phyloP scores from a whole-genome alignment of 2,329 filamentous ascomycete genomes.

The Diplodia corticola region DNA sequence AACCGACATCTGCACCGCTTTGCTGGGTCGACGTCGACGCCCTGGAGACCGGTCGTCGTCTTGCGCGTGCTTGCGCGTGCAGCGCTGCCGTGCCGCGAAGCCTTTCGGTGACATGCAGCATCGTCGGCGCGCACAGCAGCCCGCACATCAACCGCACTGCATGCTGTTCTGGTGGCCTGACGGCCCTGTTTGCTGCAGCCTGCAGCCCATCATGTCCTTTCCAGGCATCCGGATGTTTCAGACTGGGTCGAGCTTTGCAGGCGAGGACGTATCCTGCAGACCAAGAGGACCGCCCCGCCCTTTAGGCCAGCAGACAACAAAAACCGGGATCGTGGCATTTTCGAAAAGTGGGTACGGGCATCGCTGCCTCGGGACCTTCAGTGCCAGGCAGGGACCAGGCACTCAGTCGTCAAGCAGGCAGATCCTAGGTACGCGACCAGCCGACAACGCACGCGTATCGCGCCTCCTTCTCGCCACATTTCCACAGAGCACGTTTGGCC shows the following conservation, averaged over 20 bases:
- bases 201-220: slow-evolving; percentile 4
- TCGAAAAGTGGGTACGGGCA: slow-evolving; percentile 14
- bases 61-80: slow-evolving; percentile 14
- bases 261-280: not conserved
- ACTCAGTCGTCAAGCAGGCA: not conserved
- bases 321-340: not conserved
- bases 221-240: slow-evolving; percentile 5
- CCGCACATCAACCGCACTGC: slow-evolving; percentile 13
- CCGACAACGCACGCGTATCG: not conserved
- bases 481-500: not conserved
- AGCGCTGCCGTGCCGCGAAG: not conserved
- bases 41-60: slow-evolving; percentile 10
- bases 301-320: not conserved
- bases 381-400: slow-evolving; percentile 10
- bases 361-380: not conserved
- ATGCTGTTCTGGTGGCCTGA: not conserved
- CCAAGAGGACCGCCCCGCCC: not conserved
- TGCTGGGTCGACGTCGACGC: not conserved
- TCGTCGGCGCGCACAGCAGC: slow-evolving; percentile 2
- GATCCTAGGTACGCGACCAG: slow-evolving; percentile 3
- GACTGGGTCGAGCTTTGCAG: slow-evolving; percentile 7
- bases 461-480: not conserved
- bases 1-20: slow-evolving; percentile 6
- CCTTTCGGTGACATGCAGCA: slow-evolving; percentile 6
- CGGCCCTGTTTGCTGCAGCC: not conserved